These are phyloP conservation scores for Ramaria rubella DNA, from an alignment of 768 basidiomycete genomes.

Conservation along the genomic window DNA sequence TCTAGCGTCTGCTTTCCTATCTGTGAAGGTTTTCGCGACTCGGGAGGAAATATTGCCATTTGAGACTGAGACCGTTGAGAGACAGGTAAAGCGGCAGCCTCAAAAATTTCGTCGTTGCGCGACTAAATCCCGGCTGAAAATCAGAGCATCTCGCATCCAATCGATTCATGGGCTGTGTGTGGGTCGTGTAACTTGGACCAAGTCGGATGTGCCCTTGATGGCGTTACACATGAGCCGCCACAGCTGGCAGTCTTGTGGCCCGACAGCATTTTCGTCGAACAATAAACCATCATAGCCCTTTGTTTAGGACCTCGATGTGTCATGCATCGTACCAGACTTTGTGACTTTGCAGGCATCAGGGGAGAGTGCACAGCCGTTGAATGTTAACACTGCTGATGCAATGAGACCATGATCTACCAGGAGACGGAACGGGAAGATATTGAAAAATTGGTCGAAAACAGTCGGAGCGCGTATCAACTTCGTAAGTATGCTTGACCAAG, in stretches of 20 bases:
- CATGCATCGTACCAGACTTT: conserved; percentile 86
- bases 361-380: conserved; percentile 54
- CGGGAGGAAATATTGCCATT: conserved; percentile 22
- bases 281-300: conserved; percentile 64
- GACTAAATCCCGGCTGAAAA: conserved; percentile 83
- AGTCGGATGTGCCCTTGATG: conserved; percentile 70
- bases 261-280: conserved; percentile 38
- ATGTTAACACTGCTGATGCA: conserved; percentile 59
- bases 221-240: conserved; percentile 81
- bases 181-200: conserved; percentile 82
- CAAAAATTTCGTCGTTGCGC: conserved; percentile 75
- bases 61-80: conserved; percentile 23
- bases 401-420: conserved; percentile 72
- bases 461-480: conserved; percentile 83
- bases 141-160: conserved; percentile 98
- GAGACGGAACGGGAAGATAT: conserved; percentile 54
- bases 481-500: conserved; percentile 78
- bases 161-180: conserved; percentile 80
- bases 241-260: conserved; percentile 52
- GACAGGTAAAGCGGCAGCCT: conserved; percentile 48
- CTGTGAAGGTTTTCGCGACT: conserved; percentile 48
- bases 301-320: conserved; percentile 83
- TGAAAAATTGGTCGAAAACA: conserved; percentile 76
- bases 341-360: conserved; percentile 89
- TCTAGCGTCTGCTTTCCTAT: conserved; percentile 70